Base-by-base conservation (phyloP, 2,329 filamentous ascomycete genomes). In the Claviceps lovelessii region DNA sequence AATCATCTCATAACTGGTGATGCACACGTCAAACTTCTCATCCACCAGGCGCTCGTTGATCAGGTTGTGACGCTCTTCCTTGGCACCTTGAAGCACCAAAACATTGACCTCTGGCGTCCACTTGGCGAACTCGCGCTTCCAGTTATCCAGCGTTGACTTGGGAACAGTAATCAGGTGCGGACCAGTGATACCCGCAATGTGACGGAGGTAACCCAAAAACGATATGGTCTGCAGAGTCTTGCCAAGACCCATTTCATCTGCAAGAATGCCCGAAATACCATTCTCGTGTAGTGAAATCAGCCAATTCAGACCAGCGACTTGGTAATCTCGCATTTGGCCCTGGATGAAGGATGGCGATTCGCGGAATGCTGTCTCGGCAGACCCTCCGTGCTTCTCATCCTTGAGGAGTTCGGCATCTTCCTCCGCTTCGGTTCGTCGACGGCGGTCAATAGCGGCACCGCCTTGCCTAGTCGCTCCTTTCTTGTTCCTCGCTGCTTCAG, bases 1-100 rank as follows among this genome's bases (percentile, higher is more conserved):
- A 57, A 98, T 90, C 91, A 98, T 97, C 70, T 98, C 93, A 72
- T 98, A 98, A 68, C 90, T 96, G 15, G 93, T 98, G 67, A 98
- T 88, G 72, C 91, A 96, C 19, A 97, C 91, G 64, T 98, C 93
- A 62, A 98, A 98, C 61, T 95, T 88, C 68, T 96, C 90, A 57
- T 94, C 88, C 19, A 94, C 78, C n/a, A 98, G 77, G 5, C 88
- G 86, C 17, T 95, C 88, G 60, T 89, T 88, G 69, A 98, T 97
- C 54, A 98, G 77, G 50, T 82, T 76, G 58, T 90, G 81, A 48
- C 93, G 87, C 71, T 96, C 90, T 9, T 98, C 93, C 69, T 98
- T 98, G 58, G 86, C 87, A 59, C 93, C 93, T 68, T 97, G 93
- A 8, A 98, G 78, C 11, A 98, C 89, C 42, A 98, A 73, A 29